Base-by-base conservation (phyloP, 495 filamentous ascomycete species). In the Penicillium fimorum region DNA sequence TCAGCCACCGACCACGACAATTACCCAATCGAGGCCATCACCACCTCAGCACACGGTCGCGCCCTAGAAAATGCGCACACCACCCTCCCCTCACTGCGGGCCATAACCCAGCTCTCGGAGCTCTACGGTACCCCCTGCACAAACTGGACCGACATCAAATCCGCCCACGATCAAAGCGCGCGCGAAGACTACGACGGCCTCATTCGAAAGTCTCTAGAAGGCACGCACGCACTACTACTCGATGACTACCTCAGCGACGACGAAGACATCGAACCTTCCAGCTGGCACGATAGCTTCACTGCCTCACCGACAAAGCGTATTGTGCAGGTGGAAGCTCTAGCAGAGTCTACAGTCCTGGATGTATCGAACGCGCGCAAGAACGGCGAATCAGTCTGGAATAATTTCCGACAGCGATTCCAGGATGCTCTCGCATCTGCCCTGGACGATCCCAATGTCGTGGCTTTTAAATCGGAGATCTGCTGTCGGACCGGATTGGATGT, bases 381-480 rank as follows among this genome's bases (percentile, higher is more conserved):
- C 3, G 57, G 50, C 38, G 56, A 66, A 17, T 52, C 63, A 1
- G 61, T 69, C 62, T 77, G 55, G 72, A 68, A 43, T 41, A 61
- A 42, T 47, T 76, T 88, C 58, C 69, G 73, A 0, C 56, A 64
- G 32, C 60, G 70, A 2, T 87, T 87, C 55, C 64, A 70, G 8
- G 50, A 68, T 4, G 67, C 74, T 12, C 82, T 94, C 46, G 55
- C 68, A 27, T 65, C 64, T 12, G 79, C 81, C 0, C 73, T 89
- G 42, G 69, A 75, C 0, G 85, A 94, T 64, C 73, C 80, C 1
- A 79, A 85, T 13, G 87, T 96, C 27, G 90, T 84, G 7, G 92
- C 81, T 6, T 96, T 96, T 78, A 95, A 96, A 67, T 88, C 85
- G 5, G 83, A 92, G 29, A 79, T 96, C 47, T 95, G 91, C 67